Conservation (phyloP, 495 filamentous ascomycete species). For the Penicillium alfredii region DNA sequence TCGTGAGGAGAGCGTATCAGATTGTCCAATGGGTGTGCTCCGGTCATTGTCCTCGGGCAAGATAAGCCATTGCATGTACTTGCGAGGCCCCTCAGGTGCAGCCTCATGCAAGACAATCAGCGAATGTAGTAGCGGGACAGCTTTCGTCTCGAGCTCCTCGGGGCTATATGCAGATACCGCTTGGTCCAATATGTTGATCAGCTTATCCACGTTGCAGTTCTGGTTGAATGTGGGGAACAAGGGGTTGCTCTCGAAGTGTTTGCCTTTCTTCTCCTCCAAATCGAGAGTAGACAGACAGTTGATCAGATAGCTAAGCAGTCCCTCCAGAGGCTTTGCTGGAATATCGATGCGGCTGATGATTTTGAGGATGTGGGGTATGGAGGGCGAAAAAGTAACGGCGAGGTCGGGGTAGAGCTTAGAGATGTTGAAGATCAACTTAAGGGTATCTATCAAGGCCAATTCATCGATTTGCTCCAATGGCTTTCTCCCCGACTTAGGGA, state of each 20-base stretch:
- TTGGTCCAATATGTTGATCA: conserved; percentile 69
- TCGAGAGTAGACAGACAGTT: conserved; percentile 79
- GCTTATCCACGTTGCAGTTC: conserved; percentile 55
- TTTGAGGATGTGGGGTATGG: conserved; percentile 66
- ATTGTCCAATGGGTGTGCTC: conserved; percentile 68
- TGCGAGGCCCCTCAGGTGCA: conserved; percentile 57
- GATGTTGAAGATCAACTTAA: conserved; percentile 88
- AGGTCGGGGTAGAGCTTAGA: conserved; percentile 63
- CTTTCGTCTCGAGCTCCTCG: conserved; percentile 59
- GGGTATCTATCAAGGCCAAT: conserved; percentile 74
- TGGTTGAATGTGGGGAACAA: conserved; percentile 64
- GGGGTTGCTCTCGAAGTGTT: conserved; percentile 34
- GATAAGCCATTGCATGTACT: conserved; percentile 59
- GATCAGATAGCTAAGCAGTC: conserved; percentile 58
- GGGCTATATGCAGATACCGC: conserved; percentile 56
- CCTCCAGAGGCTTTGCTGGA: conserved; percentile 52
- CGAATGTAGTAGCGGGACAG: conserved; percentile 65
- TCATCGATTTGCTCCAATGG: conserved; percentile 59
- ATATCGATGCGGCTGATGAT: conserved; percentile 57
- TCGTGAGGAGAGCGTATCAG: conserved; percentile 66
- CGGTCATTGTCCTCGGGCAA: conserved; percentile 77
- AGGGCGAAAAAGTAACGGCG: conserved; percentile 52
- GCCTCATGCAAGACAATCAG: conserved; percentile 66
- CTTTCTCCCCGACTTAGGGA: conserved; percentile 40
- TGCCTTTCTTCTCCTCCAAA: conserved; percentile 46